phyloP scores from a whole-genome alignment of 768 basidiomycete genomes.

The Ramaria sp. region DNA sequence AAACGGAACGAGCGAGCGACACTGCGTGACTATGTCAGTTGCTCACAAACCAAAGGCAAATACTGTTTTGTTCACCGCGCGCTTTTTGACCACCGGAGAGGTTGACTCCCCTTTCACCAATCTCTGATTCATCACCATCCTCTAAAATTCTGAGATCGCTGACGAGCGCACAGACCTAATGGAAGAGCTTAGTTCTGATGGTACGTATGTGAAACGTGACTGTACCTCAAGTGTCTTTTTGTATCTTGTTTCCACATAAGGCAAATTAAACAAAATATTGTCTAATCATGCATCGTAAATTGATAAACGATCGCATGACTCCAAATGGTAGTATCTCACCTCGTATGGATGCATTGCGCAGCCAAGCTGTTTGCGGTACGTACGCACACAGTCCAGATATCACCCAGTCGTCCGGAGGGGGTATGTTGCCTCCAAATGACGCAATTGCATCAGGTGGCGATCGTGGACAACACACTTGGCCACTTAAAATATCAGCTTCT shows the following conservation, averaged over 20 bases:
- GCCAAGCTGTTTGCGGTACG: conserved; percentile 43
- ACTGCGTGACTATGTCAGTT: conserved; percentile 9
- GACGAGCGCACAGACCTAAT: conserved; percentile 44
- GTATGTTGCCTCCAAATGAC: conserved; percentile 32
- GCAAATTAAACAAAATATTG: conserved; percentile 75
- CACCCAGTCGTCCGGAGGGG: conserved; percentile 38
- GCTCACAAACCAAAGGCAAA: not conserved
- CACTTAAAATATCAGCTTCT: conserved; percentile 75
- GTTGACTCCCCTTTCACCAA: conserved; percentile 74
- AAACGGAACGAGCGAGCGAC: conserved; percentile 26
- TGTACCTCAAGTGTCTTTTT: conserved; percentile 59
- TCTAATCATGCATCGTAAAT: conserved; percentile 30
- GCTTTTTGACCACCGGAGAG: conserved; percentile 45
- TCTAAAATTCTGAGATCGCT: conserved; percentile 74
- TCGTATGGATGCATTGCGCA: conserved; percentile 32
- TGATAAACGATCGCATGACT: conserved; percentile 12
- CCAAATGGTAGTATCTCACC: conserved; percentile 22
- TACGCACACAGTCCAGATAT: conserved; percentile 74
- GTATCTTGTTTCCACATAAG: conserved; percentile 65
- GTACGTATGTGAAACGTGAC: conserved; percentile 16
- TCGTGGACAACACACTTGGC: conserved; percentile 81
- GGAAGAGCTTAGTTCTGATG: conserved; percentile 20
- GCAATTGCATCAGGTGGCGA: conserved; percentile 76
- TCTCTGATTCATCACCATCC: conserved; percentile 81
- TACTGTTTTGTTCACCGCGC: conserved; percentile 18